Evolutionary conservation across 768 basidiomycete species (phyloP), one percentile per base, ranked within the genome.

Genomic region (Dioszegia hungarica): DNA sequence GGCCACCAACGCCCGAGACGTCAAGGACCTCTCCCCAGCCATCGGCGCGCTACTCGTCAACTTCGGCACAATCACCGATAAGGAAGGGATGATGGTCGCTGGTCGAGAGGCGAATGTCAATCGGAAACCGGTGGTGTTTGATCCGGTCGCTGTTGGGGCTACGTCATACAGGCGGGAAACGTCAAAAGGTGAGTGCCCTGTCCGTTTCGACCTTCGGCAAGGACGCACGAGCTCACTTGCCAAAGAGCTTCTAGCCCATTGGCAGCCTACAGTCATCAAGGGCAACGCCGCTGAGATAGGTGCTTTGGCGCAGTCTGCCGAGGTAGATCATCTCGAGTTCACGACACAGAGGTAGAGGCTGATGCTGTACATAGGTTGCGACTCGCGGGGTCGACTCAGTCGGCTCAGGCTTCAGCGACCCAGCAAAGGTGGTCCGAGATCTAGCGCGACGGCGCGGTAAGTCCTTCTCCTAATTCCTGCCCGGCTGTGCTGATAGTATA

Each of bases 81-180:
- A 85, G 47, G 81, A 84, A 33, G 85, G 88, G 34, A 91, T 93
- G 87, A 71, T 86, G 15, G 80, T 81, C 3, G 89, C 87, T 3
- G 90, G 90, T 79, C 50, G 68, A 51, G 80, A 79, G 60, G 88
- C 86, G 14, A 93, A 91, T 65, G 70, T 79, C 44, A 81, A 81
- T 51, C 79, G 80, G 63, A 90, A 86, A 67, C 88, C 89, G 0
- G 75, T 95, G 12, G 81, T 95, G 0, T 88, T 94, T 57, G 93
- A 95, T 70, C 93, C 93, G 2, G 93, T 97, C 11, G 93, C 89
- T 19, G 82, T 91, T 0, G 92, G 92, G 5, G 91, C 93, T 0
- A 88, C 88, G 2, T 62, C 75, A 3, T 88, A 83, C 72, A 82
- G 92, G 45, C 84, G 84, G 61, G 78, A 79, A 10, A 81, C 80